Evolutionary conservation across 2,329 filamentous ascomycete genomes (phyloP), one percentile per base, ranked within the genome.

Genomic region (Paecilomyces variotii): DNA sequence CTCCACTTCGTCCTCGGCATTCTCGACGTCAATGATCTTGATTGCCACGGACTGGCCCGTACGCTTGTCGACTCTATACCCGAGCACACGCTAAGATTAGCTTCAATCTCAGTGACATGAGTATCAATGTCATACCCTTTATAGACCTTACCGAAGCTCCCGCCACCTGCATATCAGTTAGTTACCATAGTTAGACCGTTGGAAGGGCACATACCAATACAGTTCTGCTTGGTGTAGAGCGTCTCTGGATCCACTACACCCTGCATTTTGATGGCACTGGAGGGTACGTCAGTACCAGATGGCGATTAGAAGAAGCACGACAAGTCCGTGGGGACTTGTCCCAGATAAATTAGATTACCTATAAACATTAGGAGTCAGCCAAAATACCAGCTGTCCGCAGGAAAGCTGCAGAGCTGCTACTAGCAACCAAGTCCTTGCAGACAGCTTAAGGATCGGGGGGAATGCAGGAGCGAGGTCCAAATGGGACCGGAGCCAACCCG

Each of bases 21-120:
- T 97, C 77, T 99, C 94, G 65, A 99, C 94, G 70, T 99, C 94
- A 73, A 99, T 97, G 68, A 99, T 83, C 77, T 99, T 99, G 80
- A 99, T 99, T 28, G 94, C 94, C 55, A 99, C 94, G 11, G 93
- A 88, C 70, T 96, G 89, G 39, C 94, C 94, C 19, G 89, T 96
- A 56, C 90, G 86, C 71, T 94, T 96, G 78, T 97, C 93, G 64
- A 97, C 90, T 60, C 89, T 94, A 66, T 26, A 19, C 26, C 24
- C 50, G 27, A 56, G 3, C 28, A 26, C 11, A 11, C 24, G 51
- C 66, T 39, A 64, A 19, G 19, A 60, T 39, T 34, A 59, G 26
- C 14, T 45, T 45, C 39, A 45, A n/a, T n/a, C n/a, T n/a, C 39
- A 32, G 7, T 32, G 39, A 45, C 6, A 9, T 45, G 39, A n/a